These are phyloP conservation scores for Basidioascus undulatus DNA, from an alignment of 768 basidiomycete genomes.

Conservation along the genomic window DNA sequence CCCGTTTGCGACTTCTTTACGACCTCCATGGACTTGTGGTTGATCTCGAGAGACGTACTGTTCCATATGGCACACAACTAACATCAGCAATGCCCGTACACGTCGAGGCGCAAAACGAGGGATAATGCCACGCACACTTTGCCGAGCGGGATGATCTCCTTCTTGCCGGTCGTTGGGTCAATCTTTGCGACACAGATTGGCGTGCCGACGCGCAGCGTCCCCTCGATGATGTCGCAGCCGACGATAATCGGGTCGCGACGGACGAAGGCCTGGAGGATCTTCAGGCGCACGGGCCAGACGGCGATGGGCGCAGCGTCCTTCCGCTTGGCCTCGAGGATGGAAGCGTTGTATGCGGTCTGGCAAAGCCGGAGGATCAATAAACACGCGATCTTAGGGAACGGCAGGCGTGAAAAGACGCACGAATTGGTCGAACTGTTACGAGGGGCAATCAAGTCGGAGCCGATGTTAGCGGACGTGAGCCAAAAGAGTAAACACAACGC, in stretches of 20 bases:
- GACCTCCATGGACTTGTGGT: slow-evolving; percentile 70
- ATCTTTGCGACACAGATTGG: slow-evolving; percentile 82
- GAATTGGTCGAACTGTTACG: slow-evolving; percentile 88
- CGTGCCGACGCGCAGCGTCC: slow-evolving; percentile 77
- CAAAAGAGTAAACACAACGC: too few relatives aligned
- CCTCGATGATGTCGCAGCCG: slow-evolving; percentile 81
- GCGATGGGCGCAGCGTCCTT: slow-evolving; percentile 80
- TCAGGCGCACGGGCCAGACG: slow-evolving; percentile 87
- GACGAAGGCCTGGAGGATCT: slow-evolving; percentile 78
- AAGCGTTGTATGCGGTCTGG: slow-evolving; percentile 77
- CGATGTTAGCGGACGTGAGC: too few relatives aligned
- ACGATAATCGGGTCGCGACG: slow-evolving; percentile 88
- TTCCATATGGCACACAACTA: slow-evolving; percentile 1
- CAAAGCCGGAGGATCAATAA: too few relatives aligned
- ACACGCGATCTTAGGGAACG: too few relatives aligned
- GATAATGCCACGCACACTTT: slow-evolving; percentile 46
- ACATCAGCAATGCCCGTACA: too few relatives aligned
- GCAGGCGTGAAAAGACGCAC: too few relatives aligned
- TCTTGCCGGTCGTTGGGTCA: slow-evolving; percentile 69
- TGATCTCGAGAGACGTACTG: slow-evolving; percentile 90
- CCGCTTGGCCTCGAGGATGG: slow-evolving; percentile 77
- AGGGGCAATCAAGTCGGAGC: background rate
- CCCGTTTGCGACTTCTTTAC: slow-evolving; percentile 89
- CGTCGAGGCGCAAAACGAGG: background rate
- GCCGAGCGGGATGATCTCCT: slow-evolving; percentile 72